phyloP scores from a whole-genome alignment of 2,329 filamentous ascomycete species.

The Xylaria sp. region DNA sequence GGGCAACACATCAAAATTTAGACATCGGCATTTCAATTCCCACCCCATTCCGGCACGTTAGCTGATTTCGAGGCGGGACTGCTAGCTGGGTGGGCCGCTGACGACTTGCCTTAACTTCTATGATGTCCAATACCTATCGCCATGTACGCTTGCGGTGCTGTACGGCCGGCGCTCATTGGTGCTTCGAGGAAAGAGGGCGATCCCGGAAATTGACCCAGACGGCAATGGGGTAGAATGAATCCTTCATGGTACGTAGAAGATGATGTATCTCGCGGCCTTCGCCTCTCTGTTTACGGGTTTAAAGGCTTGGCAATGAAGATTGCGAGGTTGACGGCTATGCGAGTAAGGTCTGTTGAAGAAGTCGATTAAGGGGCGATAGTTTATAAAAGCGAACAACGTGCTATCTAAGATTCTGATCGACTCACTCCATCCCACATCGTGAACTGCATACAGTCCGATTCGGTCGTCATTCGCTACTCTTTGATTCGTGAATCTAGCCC shows the following conservation, averaged over 20 bases:
- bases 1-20: constrained; percentile 1
- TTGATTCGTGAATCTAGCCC: not conserved
- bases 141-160: not conserved
- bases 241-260: constrained; percentile 24
- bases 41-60: constrained; percentile 4
- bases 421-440: constrained; percentile 9
- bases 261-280: constrained; percentile 25
- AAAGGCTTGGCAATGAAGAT: constrained; percentile 7
- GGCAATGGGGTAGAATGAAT: constrained; percentile 4
- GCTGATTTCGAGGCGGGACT: constrained; percentile 9
- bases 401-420: not conserved
- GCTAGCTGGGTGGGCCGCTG: constrained; percentile 15
- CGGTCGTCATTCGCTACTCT: not conserved
- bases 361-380: not conserved
- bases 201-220: constrained; percentile 2
- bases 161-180: constrained; percentile 10
- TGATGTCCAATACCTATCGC: not conserved
- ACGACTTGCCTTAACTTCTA: constrained; percentile 19
- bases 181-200: not conserved
- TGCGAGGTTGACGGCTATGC: constrained; percentile 1
- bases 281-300: not conserved
- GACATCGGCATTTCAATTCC: constrained; percentile 3
- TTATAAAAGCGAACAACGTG: constrained; percentile 16
- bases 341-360: not conserved
- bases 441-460: not conserved